These are phyloP conservation scores for Aureobasidium sp. DNA, from an alignment of 2,329 filamentous ascomycete genomes.

Conservation along the genomic window DNA sequence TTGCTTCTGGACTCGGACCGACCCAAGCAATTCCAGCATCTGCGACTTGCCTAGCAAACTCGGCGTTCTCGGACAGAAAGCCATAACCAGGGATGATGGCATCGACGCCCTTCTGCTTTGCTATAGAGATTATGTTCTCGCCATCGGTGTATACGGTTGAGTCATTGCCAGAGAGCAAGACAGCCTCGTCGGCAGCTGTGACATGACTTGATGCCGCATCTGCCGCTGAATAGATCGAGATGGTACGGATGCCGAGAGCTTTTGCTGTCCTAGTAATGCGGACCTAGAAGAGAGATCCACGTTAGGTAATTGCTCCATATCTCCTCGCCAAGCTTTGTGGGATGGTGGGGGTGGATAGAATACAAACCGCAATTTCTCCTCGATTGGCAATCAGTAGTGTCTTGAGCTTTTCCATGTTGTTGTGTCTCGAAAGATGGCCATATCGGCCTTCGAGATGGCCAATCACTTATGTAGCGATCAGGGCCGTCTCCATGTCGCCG, in stretches of 20 bases:
- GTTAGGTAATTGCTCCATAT: conserved; percentile 6
- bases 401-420: conserved; percentile 38
- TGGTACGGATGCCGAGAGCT: conserved; percentile 43
- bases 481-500: background rate
- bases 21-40: conserved; percentile 52
- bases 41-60: conserved; percentile 49
- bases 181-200: conserved; percentile 45
- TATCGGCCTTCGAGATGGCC: background rate
- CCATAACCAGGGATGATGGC: conserved; percentile 62
- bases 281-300: conserved; percentile 22
- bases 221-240: conserved; percentile 52
- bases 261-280: conserved; percentile 47
- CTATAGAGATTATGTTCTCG: conserved; percentile 45
- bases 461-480: background rate
- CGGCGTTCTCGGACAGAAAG: conserved; percentile 57
- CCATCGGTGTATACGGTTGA: conserved; percentile 45
- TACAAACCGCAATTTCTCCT: conserved; percentile 25
- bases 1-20: conserved; percentile 49
- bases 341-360: background rate
- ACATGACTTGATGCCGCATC: conserved; percentile 52
- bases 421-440: background rate
- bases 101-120: conserved; percentile 42
- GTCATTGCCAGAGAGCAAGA: conserved; percentile 43
- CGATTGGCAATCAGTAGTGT: conserved; percentile 53
- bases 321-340: background rate